These are phyloP conservation scores for Epithemia pelagica DNA, from an alignment of 108 stramenopile species.

Conservation along the genomic window DNA sequence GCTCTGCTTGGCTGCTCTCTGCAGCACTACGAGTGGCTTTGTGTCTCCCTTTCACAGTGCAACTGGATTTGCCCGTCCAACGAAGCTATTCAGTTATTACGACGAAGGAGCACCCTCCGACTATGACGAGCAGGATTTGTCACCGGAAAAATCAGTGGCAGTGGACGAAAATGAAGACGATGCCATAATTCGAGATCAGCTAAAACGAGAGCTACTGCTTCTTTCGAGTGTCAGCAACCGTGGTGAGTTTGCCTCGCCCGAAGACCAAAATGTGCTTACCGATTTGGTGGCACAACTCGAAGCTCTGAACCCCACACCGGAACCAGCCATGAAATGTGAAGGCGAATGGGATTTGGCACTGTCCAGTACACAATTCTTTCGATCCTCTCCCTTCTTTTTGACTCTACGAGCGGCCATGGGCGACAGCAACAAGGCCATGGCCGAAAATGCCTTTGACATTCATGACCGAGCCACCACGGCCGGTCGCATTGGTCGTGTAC, in stretches of 20 bases:
- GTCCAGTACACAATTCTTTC: constrained; percentile 75
- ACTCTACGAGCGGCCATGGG: constrained; percentile 50
- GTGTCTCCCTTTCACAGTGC: neutral
- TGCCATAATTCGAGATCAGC: constrained; percentile 56
- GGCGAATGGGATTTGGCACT: constrained; percentile 81
- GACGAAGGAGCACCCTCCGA: constrained; percentile 31
- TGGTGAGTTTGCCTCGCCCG: constrained; percentile 52
- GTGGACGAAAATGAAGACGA: constrained; percentile 72
- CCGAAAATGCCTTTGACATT: constrained; percentile 65
- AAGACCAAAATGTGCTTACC: constrained; percentile 61
- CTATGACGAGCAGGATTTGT: constrained; percentile 29
- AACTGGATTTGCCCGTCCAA: neutral
- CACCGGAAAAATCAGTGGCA: constrained; percentile 33
- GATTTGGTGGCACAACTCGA: constrained; percentile 77
- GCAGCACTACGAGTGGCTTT: neutral
- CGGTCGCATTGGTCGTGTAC: constrained; percentile 63
- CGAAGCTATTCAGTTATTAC: constrained; percentile 6
- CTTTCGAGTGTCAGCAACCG: constrained; percentile 71
- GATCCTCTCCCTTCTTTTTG: constrained; percentile 75
- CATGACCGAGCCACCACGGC: constrained; percentile 71
- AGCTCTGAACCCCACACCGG: constrained; percentile 72
- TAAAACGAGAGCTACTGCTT: constrained; percentile 75
- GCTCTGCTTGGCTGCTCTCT: too few species aligned
- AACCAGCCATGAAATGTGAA: constrained; percentile 59
- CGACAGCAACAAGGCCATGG: constrained; percentile 52